Percentiles rank a stretch among this genome's conserved stretches.
Evolutionary conservation across 257 asterid genomes (phyloP).

Genomic region (Plantago elongata): DNA sequence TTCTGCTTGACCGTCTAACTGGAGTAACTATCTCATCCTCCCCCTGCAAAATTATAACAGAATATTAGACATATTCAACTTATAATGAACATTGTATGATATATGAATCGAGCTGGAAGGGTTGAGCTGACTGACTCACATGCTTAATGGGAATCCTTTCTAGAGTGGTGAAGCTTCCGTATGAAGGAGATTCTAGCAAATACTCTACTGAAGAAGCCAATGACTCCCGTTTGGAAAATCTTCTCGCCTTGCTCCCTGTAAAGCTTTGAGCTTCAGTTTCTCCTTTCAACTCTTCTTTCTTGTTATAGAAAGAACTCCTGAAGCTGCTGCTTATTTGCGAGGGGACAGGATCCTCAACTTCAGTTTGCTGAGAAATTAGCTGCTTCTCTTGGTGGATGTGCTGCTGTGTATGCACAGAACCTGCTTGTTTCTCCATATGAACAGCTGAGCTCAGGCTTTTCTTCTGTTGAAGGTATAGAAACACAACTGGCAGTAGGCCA

Average conservation of each 20-base stretch:
- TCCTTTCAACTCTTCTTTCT: conserved; percentile 21
- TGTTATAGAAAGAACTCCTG: conserved; percentile 33
- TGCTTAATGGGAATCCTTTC: conserved; percentile 64
- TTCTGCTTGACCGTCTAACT: conserved; percentile 89
- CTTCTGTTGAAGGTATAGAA: conserved; percentile 15
- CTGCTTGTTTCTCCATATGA: conserved; percentile 14
- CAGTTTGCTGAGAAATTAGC: conserved; percentile 36
- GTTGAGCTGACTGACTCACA: conserved; percentile 36
- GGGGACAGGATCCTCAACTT: conserved; percentile 41
- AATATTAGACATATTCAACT: background rate
- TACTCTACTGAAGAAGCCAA: conserved; percentile 49
- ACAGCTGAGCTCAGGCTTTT: conserved; percentile 6
- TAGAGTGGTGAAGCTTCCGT: conserved; percentile 93
- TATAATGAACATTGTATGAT: background rate
- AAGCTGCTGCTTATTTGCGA: conserved; percentile 83
- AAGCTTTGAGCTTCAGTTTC: conserved; percentile 48
- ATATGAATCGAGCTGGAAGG: background rate
- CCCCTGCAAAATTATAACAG: conserved; percentile 37
- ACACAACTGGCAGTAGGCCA: conserved; percentile 31
- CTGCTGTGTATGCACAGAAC: no score
- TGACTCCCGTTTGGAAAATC: conserved; percentile 50
- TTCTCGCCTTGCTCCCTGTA: conserved; percentile 29
- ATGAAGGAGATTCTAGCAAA: conserved; percentile 51
- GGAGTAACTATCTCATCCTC: conserved; percentile 86
- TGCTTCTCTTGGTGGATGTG: conserved; percentile 21